phyloP scores from a whole-genome alignment of 2,329 filamentous ascomycete genomes.

The Paramyrothecium roridum region DNA sequence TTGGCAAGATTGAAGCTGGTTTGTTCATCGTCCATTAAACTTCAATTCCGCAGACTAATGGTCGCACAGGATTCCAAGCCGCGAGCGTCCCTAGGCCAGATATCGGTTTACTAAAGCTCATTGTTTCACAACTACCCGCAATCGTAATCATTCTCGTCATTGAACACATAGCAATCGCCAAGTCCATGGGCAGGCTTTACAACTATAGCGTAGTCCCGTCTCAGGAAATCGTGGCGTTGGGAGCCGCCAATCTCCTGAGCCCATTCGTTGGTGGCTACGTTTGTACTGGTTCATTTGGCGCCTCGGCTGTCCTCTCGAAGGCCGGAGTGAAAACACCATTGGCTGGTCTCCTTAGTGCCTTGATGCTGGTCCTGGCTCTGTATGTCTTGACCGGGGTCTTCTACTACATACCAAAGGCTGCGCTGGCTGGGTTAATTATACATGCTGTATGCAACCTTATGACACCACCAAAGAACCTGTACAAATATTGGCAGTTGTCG shows the following conservation, averaged over 20 bases:
- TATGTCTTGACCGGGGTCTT: constrained; percentile 77
- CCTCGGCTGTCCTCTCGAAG: constrained; percentile 82
- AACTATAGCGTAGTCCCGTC: constrained; percentile 78
- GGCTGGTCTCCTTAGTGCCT: constrained; percentile 73
- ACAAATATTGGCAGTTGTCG: constrained; percentile 74
- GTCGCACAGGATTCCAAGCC: constrained; percentile 54
- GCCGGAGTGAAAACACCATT: constrained; percentile 77
- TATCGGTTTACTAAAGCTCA: constrained; percentile 49
- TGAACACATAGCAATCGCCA: constrained; percentile 81
- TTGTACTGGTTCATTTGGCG: constrained; percentile 47
- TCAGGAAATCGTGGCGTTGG: constrained; percentile 76
- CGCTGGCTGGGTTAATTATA: constrained; percentile 74
- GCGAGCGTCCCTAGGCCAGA: constrained; percentile 58
- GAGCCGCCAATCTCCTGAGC: constrained; percentile 70
- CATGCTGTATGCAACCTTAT: constrained; percentile 78
- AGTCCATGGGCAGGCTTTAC: constrained; percentile 76
- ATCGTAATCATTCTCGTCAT: constrained; percentile 75
- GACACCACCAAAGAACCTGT: constrained; percentile 69
- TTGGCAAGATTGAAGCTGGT: constrained; percentile 64
- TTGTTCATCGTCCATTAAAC: constrained; percentile 5
- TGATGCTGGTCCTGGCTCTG: constrained; percentile 72
- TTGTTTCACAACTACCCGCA: constrained; percentile 63
- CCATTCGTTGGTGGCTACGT: constrained; percentile 64
- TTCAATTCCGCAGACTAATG: constrained; percentile 7
- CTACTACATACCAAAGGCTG: constrained; percentile 73